These are phyloP conservation scores for Mycogone perniciosa DNA, from an alignment of 2,329 filamentous ascomycete species.

Conservation along the genomic window DNA sequence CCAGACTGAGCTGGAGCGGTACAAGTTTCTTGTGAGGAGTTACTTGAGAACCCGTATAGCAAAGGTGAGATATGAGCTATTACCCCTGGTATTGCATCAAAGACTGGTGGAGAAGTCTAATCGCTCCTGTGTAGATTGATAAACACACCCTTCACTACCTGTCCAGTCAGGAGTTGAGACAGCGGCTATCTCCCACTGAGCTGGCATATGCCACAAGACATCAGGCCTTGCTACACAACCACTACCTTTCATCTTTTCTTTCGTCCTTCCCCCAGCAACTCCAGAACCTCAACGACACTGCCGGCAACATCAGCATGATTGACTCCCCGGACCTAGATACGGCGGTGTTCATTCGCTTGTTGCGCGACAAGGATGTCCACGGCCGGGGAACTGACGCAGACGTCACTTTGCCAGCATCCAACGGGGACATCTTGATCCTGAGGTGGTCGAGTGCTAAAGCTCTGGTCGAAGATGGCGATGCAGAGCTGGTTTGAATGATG, in stretches of 20 bases:
- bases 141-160: conserved; percentile 69
- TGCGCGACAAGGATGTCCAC: conserved; percentile 53
- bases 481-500: conserved; percentile 49
- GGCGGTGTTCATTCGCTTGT: conserved; percentile 76
- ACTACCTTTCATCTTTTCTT: conserved; percentile 83
- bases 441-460: conserved; percentile 68
- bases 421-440: conserved; percentile 62
- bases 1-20: conserved; percentile 91
- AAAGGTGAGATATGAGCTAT: conserved; percentile 52
- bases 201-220: conserved; percentile 77
- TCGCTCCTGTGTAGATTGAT: conserved; percentile 55
- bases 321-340: conserved; percentile 76
- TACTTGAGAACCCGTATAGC: conserved; percentile 78
- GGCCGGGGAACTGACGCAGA: conserved; percentile 60
- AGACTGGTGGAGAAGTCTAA: background rate
- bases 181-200: conserved; percentile 70
- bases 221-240: conserved; percentile 73
- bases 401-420: conserved; percentile 48
- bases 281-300: conserved; percentile 83
- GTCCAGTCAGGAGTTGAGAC: conserved; percentile 45
- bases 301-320: conserved; percentile 87
- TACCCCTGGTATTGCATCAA: too few species aligned
- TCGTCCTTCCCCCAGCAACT: conserved; percentile 70
- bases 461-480: conserved; percentile 47
- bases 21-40: conserved; percentile 83